A percentile compares a stretch with the other conserved stretches of the same genome.
These are phyloP conservation scores for Austropuccinia psidii DNA, from an alignment of 1,284 basidiomycete species.

Conservation along the genomic window DNA sequence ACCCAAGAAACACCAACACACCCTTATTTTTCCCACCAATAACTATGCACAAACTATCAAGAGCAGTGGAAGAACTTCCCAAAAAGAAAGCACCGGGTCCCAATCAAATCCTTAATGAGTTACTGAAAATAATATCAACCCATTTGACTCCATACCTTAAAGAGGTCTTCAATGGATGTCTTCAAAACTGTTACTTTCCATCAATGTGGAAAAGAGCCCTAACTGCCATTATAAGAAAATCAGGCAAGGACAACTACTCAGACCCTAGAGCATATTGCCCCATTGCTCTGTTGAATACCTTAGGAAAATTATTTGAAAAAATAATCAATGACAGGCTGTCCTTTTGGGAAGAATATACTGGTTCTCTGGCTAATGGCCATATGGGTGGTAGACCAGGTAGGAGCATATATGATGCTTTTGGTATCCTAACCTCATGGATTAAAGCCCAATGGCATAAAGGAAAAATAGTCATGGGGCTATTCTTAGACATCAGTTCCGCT, in stretches of 20 bases:
- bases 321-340: neutral
- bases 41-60: neutral
- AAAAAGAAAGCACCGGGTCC: conserved; percentile 1
- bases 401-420: neutral
- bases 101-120: neutral
- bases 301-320: conserved; percentile 20
- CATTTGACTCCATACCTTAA: neutral
- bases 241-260: neutral
- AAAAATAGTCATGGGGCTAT: neutral
- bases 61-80: neutral
- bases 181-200: neutral
- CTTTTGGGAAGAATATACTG: neutral
- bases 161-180: neutral
- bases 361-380: neutral
- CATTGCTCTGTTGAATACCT: neutral
- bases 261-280: neutral
- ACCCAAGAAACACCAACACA: no score
- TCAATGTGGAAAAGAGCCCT: neutral
- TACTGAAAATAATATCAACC: neutral
- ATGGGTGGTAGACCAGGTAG: neutral
- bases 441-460: neutral
- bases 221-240: conserved; percentile 8
- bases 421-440: neutral
- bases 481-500: conserved; percentile 6
- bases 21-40: no score